Conservation (phyloP, 2,329 filamentous ascomycete genomes). For the Arthrinium phaeospermum region DNA sequence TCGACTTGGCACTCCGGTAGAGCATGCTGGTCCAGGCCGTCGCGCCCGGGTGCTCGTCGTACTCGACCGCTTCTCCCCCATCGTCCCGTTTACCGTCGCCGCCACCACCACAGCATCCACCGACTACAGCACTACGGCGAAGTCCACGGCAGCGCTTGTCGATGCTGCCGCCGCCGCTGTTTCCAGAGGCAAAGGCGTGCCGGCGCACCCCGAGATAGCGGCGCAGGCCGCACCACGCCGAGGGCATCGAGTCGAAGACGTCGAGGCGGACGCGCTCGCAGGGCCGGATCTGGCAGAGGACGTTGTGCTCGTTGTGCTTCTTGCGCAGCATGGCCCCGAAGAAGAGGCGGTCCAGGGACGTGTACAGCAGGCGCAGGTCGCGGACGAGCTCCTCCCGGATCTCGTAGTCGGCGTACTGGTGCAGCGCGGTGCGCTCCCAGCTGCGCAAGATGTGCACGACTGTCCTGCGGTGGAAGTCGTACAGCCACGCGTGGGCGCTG, state of each 20-base stretch:
- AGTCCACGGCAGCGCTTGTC: neutral
- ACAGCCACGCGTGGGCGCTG: neutral
- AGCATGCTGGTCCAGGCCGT: constrained; percentile 3
- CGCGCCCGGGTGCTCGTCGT: neutral
- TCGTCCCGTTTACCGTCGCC: neutral
- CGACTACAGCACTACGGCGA: neutral
- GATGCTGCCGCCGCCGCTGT: neutral
- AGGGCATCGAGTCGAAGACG: neutral
- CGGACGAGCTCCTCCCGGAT: neutral
- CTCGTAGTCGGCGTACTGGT: constrained; percentile 1
- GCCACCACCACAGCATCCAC: neutral
- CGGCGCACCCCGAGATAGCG: neutral
- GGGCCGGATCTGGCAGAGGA: neutral
- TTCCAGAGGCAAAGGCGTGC: neutral
- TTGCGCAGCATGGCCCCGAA: neutral
- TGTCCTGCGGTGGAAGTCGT: neutral
- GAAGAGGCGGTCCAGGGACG: neutral
- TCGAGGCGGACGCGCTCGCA: constrained; percentile 6
- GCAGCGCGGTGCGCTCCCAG: constrained; percentile 11
- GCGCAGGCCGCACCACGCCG: neutral
- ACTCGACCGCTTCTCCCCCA: neutral
- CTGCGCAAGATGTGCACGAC: neutral
- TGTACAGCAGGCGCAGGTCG: neutral
- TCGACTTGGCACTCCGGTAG: neutral
- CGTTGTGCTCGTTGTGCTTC: neutral